Base-by-base conservation (phyloP, 768 basidiomycete genomes). In the Mrakia gelida region DNA sequence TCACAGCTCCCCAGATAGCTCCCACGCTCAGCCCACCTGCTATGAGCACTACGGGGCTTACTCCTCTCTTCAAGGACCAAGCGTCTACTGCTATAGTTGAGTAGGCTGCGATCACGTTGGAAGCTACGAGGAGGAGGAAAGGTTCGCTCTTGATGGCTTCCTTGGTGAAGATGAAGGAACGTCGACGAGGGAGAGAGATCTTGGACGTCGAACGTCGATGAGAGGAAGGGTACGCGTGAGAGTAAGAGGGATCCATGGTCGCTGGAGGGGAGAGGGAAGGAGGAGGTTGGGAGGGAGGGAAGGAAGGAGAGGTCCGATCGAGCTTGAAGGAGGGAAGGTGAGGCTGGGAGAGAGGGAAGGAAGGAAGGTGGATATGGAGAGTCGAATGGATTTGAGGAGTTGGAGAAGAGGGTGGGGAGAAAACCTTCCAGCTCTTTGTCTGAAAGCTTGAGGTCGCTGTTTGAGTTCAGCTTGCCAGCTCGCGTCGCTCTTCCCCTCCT, bases 161-260 rank as follows among this genome's bases (percentile, higher is more conserved):
- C 18, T 41, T 38, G 16, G 75, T 49, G 65, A 43, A 61, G 30
- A 61, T 28, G 15, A 18, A 28, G 18, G 75, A 67, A 26, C 43
- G 28, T 15, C 62, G 71, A 32, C n/a, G 73, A 21, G 52, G 63
- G 13, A 65, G 56, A 9, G 49, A n/a, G 21, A 78, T 52, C 30
- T 73, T 78, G 38, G 77, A 78, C 10, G 62, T 67, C 1, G 77
- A 78, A 52, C 77, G 62, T 16, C 77, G 62, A 49, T 78, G 77
- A 2, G 77, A 78, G 30, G 77, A 78, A 28, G 77, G 77, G 49
- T 77, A 77, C 18, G 76, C 76, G 34, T 71, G 71, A 0, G 76
- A 70, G 71, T 71, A 77, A 30, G 75, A 70, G 26, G 72, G 21
- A 54, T 73, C 72, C 76, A 77, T 77, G 41, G 41, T 4, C 0